A percentile compares a stretch with the other conserved stretches of the same genome.
Conservation (phyloP, 495 filamentous ascomycete genomes). For the Cetradonia linearis region DNA sequence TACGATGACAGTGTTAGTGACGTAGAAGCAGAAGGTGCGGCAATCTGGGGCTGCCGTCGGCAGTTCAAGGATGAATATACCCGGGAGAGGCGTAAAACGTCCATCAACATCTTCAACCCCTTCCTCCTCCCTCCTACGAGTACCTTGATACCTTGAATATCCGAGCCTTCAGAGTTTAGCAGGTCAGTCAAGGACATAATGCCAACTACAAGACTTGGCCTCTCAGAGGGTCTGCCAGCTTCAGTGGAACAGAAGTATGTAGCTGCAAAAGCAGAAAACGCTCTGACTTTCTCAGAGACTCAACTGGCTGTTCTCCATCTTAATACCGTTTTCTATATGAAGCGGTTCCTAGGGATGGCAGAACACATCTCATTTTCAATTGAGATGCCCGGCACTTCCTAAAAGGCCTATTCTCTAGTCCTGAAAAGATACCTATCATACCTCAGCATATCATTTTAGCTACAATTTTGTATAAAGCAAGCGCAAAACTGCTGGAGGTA, state of each 20-base stretch:
- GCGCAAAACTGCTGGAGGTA: conserved; percentile 57
- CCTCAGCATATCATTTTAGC: conserved; percentile 71
- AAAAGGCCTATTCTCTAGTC: conserved; percentile 69
- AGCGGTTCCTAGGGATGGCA: conserved; percentile 10
- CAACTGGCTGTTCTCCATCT: conserved; percentile 45
- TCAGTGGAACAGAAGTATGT: conserved; percentile 46
- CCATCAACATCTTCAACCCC: neutral
- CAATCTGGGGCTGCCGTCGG: neutral
- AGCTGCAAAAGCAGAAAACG: conserved; percentile 42
- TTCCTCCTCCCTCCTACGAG: neutral
- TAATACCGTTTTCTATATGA: conserved; percentile 44
- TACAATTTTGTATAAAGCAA: conserved; percentile 53
- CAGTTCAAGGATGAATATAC: conserved; percentile 24
- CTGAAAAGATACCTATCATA: conserved; percentile 76
- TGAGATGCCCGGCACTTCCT: conserved; percentile 65
- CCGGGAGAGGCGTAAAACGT: neutral
- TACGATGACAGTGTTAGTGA: neutral
- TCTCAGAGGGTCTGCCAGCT: conserved; percentile 39
- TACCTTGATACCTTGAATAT: neutral
- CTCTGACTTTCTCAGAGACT: conserved; percentile 50
- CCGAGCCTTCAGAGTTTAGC: conserved; percentile 17
- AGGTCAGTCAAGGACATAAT: neutral
- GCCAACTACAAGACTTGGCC: neutral
- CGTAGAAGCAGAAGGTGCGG: neutral
- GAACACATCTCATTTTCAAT: conserved; percentile 45